Evolutionary conservation across 768 basidiomycete genomes (phyloP).

Genomic region (Mycena polygramma): DNA sequence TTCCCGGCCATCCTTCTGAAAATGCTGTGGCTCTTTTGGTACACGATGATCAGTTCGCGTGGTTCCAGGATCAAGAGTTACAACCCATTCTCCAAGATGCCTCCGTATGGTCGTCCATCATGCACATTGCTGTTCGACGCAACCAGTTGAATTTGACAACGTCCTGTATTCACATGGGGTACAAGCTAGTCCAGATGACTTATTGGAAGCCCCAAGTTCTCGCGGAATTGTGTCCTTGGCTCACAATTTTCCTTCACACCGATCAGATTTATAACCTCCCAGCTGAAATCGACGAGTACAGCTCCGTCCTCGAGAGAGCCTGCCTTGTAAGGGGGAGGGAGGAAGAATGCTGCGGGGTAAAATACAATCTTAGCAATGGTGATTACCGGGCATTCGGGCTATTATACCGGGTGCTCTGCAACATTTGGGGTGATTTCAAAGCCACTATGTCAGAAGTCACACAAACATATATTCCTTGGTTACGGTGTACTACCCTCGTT

Average conservation of each 20-base stretch:
- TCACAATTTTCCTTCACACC: neutral
- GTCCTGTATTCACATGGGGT: neutral
- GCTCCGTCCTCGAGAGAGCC: neutral
- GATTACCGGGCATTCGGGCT: neutral
- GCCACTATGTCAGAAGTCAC: too few relatives aligned
- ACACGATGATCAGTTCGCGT: neutral
- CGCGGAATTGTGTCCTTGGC: neutral
- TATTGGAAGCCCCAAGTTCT: neutral
- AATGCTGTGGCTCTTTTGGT: neutral
- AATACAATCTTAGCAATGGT: neutral
- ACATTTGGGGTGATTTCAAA: too few relatives aligned
- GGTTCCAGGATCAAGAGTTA: neutral
- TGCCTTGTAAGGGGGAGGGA: too few relatives aligned
- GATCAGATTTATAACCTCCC: too few relatives aligned
- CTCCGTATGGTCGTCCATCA: constrained; percentile 3
- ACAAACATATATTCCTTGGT: too few relatives aligned
- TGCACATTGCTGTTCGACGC: neutral
- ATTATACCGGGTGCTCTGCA: too few relatives aligned
- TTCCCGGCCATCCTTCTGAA: neutral
- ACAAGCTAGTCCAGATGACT: neutral
- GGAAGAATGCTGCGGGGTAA: too few relatives aligned
- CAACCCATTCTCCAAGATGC: neutral
- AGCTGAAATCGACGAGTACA: constrained; percentile 3
- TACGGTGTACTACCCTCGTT: too few relatives aligned
- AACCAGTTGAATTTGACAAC: too few relatives aligned